Conservation (phyloP, 331 rosid species). For the Malus hybrid region DNA sequence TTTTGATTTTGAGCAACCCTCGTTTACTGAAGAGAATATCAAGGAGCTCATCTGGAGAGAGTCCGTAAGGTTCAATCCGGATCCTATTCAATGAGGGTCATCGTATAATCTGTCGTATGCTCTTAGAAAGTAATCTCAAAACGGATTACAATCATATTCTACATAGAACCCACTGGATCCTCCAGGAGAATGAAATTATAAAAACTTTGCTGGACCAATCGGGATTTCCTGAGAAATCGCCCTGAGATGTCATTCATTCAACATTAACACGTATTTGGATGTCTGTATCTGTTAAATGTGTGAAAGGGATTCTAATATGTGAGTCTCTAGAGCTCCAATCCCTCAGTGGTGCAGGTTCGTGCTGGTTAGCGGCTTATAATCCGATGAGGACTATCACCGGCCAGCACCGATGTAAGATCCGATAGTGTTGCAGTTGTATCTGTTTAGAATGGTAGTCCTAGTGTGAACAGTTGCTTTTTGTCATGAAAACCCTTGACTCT, state of each 20-base stretch:
- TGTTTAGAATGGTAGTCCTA: not conserved
- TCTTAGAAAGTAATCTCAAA: conserved; percentile 21
- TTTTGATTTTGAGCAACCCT: conserved; percentile 89
- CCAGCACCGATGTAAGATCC: not conserved
- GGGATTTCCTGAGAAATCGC: too few relatives aligned
- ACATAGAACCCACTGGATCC: too few relatives aligned
- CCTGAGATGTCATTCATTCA: too few relatives aligned
- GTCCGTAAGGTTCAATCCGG: conserved; percentile 67
- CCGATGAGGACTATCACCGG: not conserved
- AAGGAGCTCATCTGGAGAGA: conserved; percentile 97
- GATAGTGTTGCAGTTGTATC: not conserved
- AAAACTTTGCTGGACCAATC: too few relatives aligned
- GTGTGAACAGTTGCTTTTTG: not conserved
- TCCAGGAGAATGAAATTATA: too few relatives aligned
- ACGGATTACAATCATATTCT: not conserved
- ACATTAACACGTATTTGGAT: not conserved
- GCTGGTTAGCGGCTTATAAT: not conserved
- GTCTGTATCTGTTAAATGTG: conserved; percentile 16
- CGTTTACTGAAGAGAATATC: conserved; percentile 78
- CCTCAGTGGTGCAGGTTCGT: conserved; percentile 13
- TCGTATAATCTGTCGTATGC: conserved; percentile 20
- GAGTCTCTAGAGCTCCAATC: not conserved
- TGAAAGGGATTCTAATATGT: not conserved
- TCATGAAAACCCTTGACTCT: not conserved
- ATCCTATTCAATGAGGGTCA: conserved; percentile 47